A percentile compares a stretch with the other conserved stretches of the same genome.
Conservation (phyloP, 768 basidiomycete species). For the Auriculariales sp. region DNA sequence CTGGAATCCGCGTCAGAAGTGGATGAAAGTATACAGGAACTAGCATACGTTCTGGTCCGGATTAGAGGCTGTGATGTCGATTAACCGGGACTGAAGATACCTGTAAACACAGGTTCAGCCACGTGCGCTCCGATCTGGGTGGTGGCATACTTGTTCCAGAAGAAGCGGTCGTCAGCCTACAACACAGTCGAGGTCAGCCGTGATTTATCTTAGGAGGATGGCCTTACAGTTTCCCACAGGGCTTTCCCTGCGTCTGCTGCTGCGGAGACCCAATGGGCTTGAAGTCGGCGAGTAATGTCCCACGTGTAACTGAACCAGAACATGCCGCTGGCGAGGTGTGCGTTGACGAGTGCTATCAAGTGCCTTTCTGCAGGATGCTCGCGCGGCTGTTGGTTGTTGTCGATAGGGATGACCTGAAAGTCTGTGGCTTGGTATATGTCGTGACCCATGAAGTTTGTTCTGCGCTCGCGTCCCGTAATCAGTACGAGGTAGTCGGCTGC, state of each 20-base stretch:
- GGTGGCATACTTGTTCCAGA: slow-evolving; percentile 98
- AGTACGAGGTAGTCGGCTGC: slow-evolving; percentile 89
- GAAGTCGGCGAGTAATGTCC: slow-evolving; percentile 79
- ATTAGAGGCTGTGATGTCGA: slow-evolving; percentile 34
- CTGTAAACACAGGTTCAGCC: no score
- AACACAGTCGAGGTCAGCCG: slow-evolving; percentile 5
- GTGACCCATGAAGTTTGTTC: slow-evolving; percentile 67
- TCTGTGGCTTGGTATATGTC: slow-evolving; percentile 82
- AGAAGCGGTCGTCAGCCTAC: slow-evolving; percentile 90
- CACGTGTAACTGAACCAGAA: slow-evolving; percentile 86
- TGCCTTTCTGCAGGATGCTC: slow-evolving; percentile 82
- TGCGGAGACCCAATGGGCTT: slow-evolving; percentile 57
- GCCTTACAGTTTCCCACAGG: slow-evolving; percentile 62
- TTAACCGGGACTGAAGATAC: slow-evolving; percentile 46
- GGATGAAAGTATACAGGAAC: background rate
- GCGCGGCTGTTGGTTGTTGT: slow-evolving; percentile 47
- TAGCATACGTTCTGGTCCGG: slow-evolving; percentile 51
- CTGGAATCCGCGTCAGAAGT: slow-evolving; percentile 26
- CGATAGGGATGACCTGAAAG: slow-evolving; percentile 82
- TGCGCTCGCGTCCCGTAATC: slow-evolving; percentile 67
- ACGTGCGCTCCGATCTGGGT: no score
- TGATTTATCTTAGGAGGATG: background rate
- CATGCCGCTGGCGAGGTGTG: slow-evolving; percentile 64
- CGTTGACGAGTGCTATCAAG: slow-evolving; percentile 70
- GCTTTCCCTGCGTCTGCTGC: slow-evolving; percentile 37